Evolutionary conservation across 169 alveolate species (phyloP).

Genomic region (Eimeria praecox): DNA sequence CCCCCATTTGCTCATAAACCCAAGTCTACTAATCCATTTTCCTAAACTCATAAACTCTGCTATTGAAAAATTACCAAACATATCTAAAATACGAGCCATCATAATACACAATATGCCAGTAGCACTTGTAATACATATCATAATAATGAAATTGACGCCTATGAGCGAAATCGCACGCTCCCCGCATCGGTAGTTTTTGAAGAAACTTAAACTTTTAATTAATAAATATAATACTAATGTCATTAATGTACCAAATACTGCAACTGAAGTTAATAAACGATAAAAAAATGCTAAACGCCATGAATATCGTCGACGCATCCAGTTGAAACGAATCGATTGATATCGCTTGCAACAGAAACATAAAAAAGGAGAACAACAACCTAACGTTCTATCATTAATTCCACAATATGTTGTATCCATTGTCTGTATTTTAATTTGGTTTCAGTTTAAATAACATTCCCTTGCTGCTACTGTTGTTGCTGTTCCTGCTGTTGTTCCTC

Average conservation of each 20-base stretch:
- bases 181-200: constrained; percentile 74
- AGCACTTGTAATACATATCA: constrained; percentile 14
- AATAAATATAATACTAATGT: constrained; percentile 53
- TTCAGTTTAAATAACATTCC: too few relatives aligned
- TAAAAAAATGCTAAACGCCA: constrained; percentile 61
- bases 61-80: constrained; percentile 31
- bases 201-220: constrained; percentile 23
- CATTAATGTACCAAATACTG: constrained; percentile 8
- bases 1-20: constrained; percentile 62
- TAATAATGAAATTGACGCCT: constrained; percentile 18
- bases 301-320: constrained; percentile 47
- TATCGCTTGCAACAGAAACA: constrained; percentile 26
- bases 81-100: constrained; percentile 46
- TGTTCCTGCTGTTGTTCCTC: too few relatives aligned
- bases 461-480: too few relatives aligned
- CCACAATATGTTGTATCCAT: not conserved
- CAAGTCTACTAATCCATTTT: constrained; percentile 47
- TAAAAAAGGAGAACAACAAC: not conserved
- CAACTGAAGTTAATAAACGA: not conserved
- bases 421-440: not conserved
- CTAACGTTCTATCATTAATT: not conserved
- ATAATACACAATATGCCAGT: constrained; percentile 22
- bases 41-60: constrained; percentile 67
- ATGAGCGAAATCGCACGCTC: constrained; percentile 25
- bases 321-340: constrained; percentile 26